Conservation (phyloP, 2,329 filamentous ascomycete species). For the Calonectria fujianensis region DNA sequence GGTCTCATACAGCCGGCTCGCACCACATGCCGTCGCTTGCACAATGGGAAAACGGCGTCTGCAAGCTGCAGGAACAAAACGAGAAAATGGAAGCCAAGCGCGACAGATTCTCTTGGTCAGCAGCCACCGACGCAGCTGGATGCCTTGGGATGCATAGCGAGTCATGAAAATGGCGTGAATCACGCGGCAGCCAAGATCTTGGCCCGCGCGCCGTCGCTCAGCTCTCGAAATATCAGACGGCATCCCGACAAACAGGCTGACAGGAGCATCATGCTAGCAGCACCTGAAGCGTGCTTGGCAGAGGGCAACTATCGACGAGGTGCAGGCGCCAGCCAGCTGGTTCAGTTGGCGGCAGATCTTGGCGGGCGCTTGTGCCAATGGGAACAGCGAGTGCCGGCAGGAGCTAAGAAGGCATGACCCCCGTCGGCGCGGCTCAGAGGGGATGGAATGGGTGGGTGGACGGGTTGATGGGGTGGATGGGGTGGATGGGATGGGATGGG, state of each 20-base stretch:
- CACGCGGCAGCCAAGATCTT: conserved; percentile 11
- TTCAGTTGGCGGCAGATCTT: conserved; percentile 6
- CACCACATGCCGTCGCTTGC: not conserved
- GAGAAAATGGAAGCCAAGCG: not conserved
- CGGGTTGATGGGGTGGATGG: too few relatives aligned
- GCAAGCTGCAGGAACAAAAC: not conserved
- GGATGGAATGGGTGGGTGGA: too few relatives aligned
- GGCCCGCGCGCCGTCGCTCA: not conserved
- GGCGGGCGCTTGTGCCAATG: not conserved
- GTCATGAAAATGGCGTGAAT: not conserved
- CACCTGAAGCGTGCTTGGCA: not conserved
- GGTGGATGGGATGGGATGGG: too few relatives aligned
- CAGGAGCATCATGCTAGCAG: not conserved
- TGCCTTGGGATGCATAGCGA: not conserved
- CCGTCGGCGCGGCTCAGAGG: too few relatives aligned
- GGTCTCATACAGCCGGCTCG: not conserved
- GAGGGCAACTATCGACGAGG: not conserved
- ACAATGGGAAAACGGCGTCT: not conserved
- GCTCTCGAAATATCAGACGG: not conserved
- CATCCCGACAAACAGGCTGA: not conserved
- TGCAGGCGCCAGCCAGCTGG: conserved; percentile 6
- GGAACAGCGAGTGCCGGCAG: not conserved
- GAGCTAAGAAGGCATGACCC: too few relatives aligned
- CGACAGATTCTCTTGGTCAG: not conserved
- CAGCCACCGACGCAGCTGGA: not conserved